A percentile compares a stretch with the other conserved stretches of the same genome.
Conservation (phyloP, 306 rosid species). For the Spatholobus suberectus region DNA sequence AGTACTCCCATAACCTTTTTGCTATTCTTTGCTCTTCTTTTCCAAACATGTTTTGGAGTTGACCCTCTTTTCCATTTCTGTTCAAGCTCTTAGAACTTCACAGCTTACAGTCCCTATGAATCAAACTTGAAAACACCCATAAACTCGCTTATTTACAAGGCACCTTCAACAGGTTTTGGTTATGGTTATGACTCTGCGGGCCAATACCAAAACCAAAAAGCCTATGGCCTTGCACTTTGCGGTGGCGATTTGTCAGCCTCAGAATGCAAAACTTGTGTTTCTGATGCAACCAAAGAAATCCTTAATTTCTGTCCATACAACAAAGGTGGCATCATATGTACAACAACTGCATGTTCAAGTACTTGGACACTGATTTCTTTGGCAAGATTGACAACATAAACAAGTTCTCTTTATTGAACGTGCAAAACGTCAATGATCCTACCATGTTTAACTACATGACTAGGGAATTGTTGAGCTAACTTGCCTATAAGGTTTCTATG, state of each 20-base stretch:
- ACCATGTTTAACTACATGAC: conserved; percentile 23
- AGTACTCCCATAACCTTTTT: neutral
- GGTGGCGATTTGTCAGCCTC: conserved; percentile 34
- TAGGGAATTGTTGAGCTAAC: conserved; percentile 35
- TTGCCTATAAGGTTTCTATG: conserved; percentile 29
- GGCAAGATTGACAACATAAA: conserved; percentile 42
- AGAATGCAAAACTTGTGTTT: conserved; percentile 49
- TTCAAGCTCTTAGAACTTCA: conserved; percentile 50
- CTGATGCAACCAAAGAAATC: conserved; percentile 36
- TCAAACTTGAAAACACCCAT: conserved; percentile 21
- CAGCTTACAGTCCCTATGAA: conserved; percentile 38
- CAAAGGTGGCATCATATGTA: conserved; percentile 46
- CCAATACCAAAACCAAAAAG: conserved; percentile 14
- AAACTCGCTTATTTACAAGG: conserved; percentile 19
- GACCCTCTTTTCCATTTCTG: conserved; percentile 54
- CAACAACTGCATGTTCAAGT: conserved; percentile 48
- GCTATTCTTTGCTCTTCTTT: conserved; percentile 24
- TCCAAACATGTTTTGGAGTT: conserved; percentile 42
- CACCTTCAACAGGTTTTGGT: conserved; percentile 43
- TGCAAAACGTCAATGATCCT: conserved; percentile 37
- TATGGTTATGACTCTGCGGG: conserved; percentile 27
- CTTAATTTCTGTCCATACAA: conserved; percentile 30
- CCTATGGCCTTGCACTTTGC: conserved; percentile 44
- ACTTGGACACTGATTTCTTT: conserved; percentile 46
- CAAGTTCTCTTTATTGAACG: conserved; percentile 32